Percentiles rank a stretch among this genome's conserved stretches.
Evolutionary conservation across 352 stramenopile genomes (phyloP).

Genomic region (Phytophthora tubulina): DNA sequence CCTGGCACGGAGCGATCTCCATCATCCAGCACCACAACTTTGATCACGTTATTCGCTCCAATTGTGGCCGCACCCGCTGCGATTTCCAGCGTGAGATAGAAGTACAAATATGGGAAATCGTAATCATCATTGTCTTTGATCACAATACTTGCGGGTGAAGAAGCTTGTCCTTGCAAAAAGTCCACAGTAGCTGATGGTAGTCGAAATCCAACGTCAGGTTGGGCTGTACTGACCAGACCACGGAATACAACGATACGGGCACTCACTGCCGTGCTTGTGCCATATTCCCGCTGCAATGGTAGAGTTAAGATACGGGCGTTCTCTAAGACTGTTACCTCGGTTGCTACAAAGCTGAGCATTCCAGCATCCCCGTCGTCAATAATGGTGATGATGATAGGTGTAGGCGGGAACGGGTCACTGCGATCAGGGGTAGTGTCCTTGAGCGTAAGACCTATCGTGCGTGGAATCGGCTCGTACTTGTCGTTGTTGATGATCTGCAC

Average conservation of each 20-base stretch:
- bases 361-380: conserved; percentile 68
- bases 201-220: conserved; percentile 40
- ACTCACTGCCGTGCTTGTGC: conserved; percentile 42
- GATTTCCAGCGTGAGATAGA: conserved; percentile 45
- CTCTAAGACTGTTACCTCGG: conserved; percentile 39
- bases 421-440: conserved; percentile 48
- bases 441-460: conserved; percentile 46
- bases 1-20: conserved; percentile 59
- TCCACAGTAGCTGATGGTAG: conserved; percentile 36
- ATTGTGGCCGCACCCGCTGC: conserved; percentile 41
- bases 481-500: conserved; percentile 56
- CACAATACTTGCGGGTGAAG: conserved; percentile 34
- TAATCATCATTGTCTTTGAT: conserved; percentile 60
- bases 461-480: conserved; percentile 40
- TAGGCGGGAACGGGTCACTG: conserved; percentile 37
- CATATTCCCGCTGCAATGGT: conserved; percentile 41
- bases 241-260: conserved; percentile 38
- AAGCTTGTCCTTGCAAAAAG: conserved; percentile 50
- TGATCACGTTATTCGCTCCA: conserved; percentile 37
- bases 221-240: conserved; percentile 25
- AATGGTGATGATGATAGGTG: conserved; percentile 46
- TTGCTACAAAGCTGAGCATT: conserved; percentile 50
- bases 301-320: conserved; percentile 36
- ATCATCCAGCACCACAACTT: conserved; percentile 58
- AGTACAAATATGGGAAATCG: conserved; percentile 59